Percentiles rank a stretch among this genome's conserved stretches.
Evolutionary conservation across 2,329 filamentous ascomycete genomes (phyloP).

Genomic region (Penicillium brevicompactum): DNA sequence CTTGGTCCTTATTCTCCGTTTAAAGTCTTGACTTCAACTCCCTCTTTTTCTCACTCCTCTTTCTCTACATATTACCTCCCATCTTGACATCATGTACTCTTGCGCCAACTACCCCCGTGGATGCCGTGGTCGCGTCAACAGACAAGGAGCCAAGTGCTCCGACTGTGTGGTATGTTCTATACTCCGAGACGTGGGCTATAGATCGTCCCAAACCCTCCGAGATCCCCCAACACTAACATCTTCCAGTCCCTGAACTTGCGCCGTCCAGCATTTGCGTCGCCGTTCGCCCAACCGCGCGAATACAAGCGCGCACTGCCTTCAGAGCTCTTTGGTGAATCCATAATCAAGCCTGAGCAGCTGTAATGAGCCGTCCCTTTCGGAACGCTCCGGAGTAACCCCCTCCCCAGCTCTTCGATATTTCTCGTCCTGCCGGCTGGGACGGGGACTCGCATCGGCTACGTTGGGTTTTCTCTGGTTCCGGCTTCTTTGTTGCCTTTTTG

Average conservation of each 20-base stretch:
- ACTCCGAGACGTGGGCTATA: not conserved
- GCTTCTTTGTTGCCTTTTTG: not conserved
- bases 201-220: not conserved
- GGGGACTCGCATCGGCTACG: conserved; percentile 1
- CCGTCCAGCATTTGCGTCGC: conserved; percentile 41
- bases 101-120: conserved; percentile 52
- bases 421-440: conserved; percentile 18
- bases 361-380: conserved; percentile 11
- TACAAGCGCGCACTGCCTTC: conserved; percentile 39
- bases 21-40: conserved; percentile 5
- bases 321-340: conserved; percentile 34
- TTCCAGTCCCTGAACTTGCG: conserved; percentile 41
- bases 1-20: conserved; percentile 11
- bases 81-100: conserved; percentile 44
- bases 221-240: conserved; percentile 18
- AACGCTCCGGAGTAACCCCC: conserved; percentile 15
- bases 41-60: conserved; percentile 3
- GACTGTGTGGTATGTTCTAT: conserved; percentile 47
- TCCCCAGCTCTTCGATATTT: not conserved
- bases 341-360: conserved; percentile 25
- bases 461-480: not conserved
- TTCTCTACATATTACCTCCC: not conserved
- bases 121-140: conserved; percentile 50
- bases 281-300: conserved; percentile 44
- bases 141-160: conserved; percentile 44